Evolutionary conservation across 257 asterid species (phyloP).

Genomic region (Haberlea rhodopensis): DNA sequence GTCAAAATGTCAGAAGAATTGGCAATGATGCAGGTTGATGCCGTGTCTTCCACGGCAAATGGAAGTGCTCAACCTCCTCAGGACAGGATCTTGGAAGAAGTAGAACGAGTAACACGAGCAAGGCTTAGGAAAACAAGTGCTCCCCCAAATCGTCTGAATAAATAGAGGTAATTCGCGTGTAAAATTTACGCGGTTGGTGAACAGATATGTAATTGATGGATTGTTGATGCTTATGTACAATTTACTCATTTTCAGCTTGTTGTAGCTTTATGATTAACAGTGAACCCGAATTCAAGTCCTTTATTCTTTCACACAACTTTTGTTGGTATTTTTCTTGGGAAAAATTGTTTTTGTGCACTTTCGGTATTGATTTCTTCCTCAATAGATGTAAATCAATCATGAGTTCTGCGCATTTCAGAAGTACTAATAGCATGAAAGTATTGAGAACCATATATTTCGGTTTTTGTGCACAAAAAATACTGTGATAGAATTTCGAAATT

Average conservation of each 20-base stretch:
- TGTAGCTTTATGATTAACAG: constrained; percentile 9
- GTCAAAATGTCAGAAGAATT: constrained; percentile 27
- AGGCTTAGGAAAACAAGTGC: constrained; percentile 44
- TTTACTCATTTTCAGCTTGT: constrained; percentile 21
- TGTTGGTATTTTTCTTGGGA: not conserved
- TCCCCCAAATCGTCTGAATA: constrained; percentile 21
- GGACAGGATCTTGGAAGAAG: constrained; percentile 42
- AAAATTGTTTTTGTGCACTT: not conserved
- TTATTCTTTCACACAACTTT: not conserved
- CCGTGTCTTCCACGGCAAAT: constrained; percentile 31
- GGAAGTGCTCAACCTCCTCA: constrained; percentile 33
- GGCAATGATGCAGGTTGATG: constrained; percentile 38
- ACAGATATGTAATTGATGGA: constrained; percentile 18
- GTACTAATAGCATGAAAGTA: too few species aligned
- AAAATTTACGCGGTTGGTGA: constrained; percentile 25
- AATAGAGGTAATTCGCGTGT: constrained; percentile 13
- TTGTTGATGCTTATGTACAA: constrained; percentile 36
- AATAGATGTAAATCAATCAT: too few species aligned
- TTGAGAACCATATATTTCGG: too few species aligned
- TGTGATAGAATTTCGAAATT: too few species aligned
- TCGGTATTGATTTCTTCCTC: not conserved
- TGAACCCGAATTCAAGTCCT: not conserved
- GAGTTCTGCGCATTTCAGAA: too few species aligned
- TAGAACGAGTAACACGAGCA: constrained; percentile 42
- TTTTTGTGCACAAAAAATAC: too few species aligned